Evolutionary conservation across 1,139 yeast genomes (phyloP).

Genomic region (Candida sanyaensis): DNA sequence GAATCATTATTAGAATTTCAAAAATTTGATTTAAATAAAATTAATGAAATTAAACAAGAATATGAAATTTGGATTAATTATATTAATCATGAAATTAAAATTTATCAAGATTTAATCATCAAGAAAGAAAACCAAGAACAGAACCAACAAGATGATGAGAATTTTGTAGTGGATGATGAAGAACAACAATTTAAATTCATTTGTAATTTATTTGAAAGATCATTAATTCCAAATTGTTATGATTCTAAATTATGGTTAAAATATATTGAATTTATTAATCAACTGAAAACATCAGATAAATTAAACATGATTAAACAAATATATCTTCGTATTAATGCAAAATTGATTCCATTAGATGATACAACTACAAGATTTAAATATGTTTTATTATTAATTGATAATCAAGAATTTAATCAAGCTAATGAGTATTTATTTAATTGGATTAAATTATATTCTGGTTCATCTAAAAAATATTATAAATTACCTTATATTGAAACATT

Average conservation of each 20-base stretch:
- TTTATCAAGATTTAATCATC: not conserved
- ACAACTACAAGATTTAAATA: constrained; percentile 43
- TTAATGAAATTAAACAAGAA: constrained; percentile 31
- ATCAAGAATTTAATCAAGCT: constrained; percentile 23
- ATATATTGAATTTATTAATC: constrained; percentile 47
- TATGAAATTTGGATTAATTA: constrained; percentile 53
- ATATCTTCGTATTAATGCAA: constrained; percentile 45
- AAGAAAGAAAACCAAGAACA: too few relatives aligned
- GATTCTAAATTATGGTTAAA: constrained; percentile 57
- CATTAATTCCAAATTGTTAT: constrained; percentile 58
- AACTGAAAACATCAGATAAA: constrained; percentile 17
- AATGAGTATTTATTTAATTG: constrained; percentile 31
- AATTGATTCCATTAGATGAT: constrained; percentile 46
- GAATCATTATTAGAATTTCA: constrained; percentile 53
- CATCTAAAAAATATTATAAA: constrained; percentile 14
- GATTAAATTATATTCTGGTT: constrained; percentile 25
- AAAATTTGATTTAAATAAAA: constrained; percentile 39
- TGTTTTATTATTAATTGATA: constrained; percentile 30
- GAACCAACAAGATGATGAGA: not conserved
- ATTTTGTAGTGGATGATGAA: too few relatives aligned
- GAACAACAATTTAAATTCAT: constrained; percentile 14
- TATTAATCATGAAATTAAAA: constrained; percentile 43
- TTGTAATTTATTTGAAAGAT: constrained; percentile 56
- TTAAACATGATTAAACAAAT: constrained; percentile 27
- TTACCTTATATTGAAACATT: constrained; percentile 18